Base-by-base conservation (phyloP, 345 rosid genomes). In the Adansonia digitata region DNA sequence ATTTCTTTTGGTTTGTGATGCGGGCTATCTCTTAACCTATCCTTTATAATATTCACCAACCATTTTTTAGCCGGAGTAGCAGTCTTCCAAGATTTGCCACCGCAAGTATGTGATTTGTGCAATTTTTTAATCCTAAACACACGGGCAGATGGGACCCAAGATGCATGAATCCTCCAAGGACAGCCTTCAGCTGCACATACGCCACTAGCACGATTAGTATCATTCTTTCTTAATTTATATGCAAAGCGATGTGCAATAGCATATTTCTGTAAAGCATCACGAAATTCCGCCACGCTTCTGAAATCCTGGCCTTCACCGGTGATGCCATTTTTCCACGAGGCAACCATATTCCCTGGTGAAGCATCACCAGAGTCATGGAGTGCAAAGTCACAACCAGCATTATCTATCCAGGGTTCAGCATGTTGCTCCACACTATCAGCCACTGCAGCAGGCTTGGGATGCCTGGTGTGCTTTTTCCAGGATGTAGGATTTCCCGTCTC, bases 251-350 rank as follows among this genome's bases (percentile, higher is more conserved):
- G 81, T 45, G 97, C 98, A 79, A 94, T 90, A 2, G 97, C 89
- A 77, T 87, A 92, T 77, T 88, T 92, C 83, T 91, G 93, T 78
- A 92, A 80, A 0, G 88, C 92, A 77, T 92, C 94, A 74, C 98
- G 94, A 80, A 94, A 92, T 73, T 92, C 93, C 49, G 72, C 85
- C 26, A 89, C 98, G 62, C 85, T 82, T 67, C 83, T 81, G 77
- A 94, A 94, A 39, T 93, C 98, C 85, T 94, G 98, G 77, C 97
- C 97, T 26, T 87, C 91, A 70, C 97, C 98, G 4, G 89, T 84
- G 53, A 94, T 94, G 78, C 91, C 86, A 66, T 81, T 84, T 82
- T 86, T 94, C 98, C 98, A 94, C 12, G 85, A 81, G 42, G 90
- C 89, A 74, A 94, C 85, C 71, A 83, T 71, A 71, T 83, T 77